A percentile compares a stretch with the other conserved stretches of the same genome.
Evolutionary conservation across 2,329 filamentous ascomycete genomes (phyloP).

Genomic region (Exserohilum turcica): DNA sequence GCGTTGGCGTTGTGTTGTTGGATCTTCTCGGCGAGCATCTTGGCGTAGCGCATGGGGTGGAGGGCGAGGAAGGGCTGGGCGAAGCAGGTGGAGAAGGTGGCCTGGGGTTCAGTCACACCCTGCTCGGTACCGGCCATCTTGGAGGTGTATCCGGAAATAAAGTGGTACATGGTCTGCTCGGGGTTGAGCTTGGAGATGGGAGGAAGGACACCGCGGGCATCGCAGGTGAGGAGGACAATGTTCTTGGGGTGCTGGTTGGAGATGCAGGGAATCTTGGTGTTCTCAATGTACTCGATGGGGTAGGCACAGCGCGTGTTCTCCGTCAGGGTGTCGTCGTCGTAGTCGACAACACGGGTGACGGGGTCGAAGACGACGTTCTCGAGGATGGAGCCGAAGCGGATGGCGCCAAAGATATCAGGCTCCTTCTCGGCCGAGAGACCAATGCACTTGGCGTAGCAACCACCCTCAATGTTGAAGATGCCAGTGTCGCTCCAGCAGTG

Average conservation of each 20-base stretch:
- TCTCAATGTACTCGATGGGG: conserved; percentile 98
- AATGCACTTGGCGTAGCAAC: conserved; percentile 99
- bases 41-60: conserved; percentile 98
- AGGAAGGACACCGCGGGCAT: conserved; percentile 94
- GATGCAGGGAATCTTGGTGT: conserved; percentile 97
- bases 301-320: conserved; percentile 99
- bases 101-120: conserved; percentile 94
- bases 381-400: conserved; percentile 94
- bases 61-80: conserved; percentile 98
- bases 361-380: conserved; percentile 99
- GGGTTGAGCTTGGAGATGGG: conserved; percentile 96
- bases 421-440: conserved; percentile 98
- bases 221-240: conserved; percentile 98
- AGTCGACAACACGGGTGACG: conserved; percentile 86
- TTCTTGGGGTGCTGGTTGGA: conserved; percentile 88
- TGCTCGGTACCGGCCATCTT: conserved; percentile 99
- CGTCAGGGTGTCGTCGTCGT: conserved; percentile 91
- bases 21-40: conserved; percentile 99
- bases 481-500: conserved; percentile 98
- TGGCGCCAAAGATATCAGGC: conserved; percentile 94
- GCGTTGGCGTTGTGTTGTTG: conserved; percentile 92
- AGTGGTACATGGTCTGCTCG: conserved; percentile 99
- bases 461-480: conserved; percentile 99
- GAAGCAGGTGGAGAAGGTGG: conserved; percentile 99
- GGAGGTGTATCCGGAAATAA: conserved; percentile 99